Evolutionary conservation across 2,329 filamentous ascomycete genomes (phyloP), one percentile per base, ranked within the genome.

Genomic region (Ophiosphaerella korrae): DNA sequence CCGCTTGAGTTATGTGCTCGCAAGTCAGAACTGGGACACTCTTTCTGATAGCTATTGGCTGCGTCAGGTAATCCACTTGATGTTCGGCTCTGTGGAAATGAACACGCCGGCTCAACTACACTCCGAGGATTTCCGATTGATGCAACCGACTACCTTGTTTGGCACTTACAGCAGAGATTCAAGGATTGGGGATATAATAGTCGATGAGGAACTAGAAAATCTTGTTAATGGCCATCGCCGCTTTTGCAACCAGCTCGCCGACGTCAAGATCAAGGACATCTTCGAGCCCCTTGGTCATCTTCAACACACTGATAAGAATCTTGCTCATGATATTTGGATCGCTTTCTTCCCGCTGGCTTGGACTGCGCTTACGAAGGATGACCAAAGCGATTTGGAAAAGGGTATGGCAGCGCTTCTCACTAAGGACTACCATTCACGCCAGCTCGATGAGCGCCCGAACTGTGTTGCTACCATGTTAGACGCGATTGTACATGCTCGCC

Each of bases 21-120:
- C 87, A 0, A 88, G 89, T 21, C 95, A 99, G 71, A 97, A 97
- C 64, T 99, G 94, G 94, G 93, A 97, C 70, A 95, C 90, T 0
- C 80, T 99, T 41, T 87, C 86, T 2, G 94, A 99, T 63, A 96
- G 90, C 1, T 99, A 96, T 77, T 99, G 95, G 95, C 80, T 99
- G 42, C 88, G 92, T 35, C 94, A 99, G 74, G 93, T 95, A 31
- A 92, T 92, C 14, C 94, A 99, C 66, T 81, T 99, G 35, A 84
- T 99, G 48, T 85, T 99, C 58, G 92, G 94, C 13, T 92, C 90
- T 6, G 84, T 97, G 36, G 94, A 99, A 70, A 88, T 90, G 80
- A 90, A 89, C 60, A 83, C 83, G n/a, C 81, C 84, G 12, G 84
- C 91, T 26, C 88, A 91, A 60, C 80, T 99, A 44, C 87, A 97